Conservation (phyloP, 2,329 filamentous ascomycete species). For the Fusarium irregulare region DNA sequence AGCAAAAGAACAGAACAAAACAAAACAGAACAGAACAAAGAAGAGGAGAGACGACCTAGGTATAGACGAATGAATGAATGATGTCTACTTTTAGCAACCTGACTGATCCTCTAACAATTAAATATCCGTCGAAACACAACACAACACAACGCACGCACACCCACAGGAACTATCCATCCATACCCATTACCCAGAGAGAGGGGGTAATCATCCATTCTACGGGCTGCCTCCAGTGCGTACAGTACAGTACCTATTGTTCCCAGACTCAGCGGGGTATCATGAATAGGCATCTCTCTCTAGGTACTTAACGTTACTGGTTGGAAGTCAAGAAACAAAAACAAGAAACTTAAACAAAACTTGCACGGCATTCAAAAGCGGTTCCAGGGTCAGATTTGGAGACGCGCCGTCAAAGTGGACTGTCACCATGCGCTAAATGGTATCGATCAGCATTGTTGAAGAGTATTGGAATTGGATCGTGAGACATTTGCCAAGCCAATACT, state of each 20-base stretch:
- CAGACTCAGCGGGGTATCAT: not conserved
- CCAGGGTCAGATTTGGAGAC: constrained; percentile 20
- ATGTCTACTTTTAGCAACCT: constrained; percentile 17
- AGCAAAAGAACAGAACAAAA: not conserved
- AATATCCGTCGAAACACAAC: constrained; percentile 12
- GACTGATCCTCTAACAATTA: constrained; percentile 5
- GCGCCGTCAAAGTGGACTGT: constrained; percentile 14
- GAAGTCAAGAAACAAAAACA: constrained; percentile 13
- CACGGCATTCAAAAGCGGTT: constrained; percentile 6
- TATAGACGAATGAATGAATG: constrained; percentile 4
- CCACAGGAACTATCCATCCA: not conserved
- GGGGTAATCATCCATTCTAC: not conserved
- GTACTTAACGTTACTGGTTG: not conserved
- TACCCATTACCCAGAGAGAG: not conserved
- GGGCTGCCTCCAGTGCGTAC: not conserved
- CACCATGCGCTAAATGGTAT: constrained; percentile 18
- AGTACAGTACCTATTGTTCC: not conserved
- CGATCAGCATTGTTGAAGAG: constrained; percentile 24
- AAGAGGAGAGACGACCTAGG: not conserved
- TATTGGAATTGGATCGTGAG: constrained; percentile 5
- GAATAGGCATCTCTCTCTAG: not conserved
- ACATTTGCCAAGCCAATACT: not conserved
- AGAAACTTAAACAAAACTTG: constrained; percentile 20
- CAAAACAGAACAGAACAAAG: not conserved
- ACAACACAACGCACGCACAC: not conserved